Percentiles rank a stretch among this genome's conserved stretches.
phyloP scores from a whole-genome alignment of 306 rosid species.

The Vachellia pachyceras region DNA sequence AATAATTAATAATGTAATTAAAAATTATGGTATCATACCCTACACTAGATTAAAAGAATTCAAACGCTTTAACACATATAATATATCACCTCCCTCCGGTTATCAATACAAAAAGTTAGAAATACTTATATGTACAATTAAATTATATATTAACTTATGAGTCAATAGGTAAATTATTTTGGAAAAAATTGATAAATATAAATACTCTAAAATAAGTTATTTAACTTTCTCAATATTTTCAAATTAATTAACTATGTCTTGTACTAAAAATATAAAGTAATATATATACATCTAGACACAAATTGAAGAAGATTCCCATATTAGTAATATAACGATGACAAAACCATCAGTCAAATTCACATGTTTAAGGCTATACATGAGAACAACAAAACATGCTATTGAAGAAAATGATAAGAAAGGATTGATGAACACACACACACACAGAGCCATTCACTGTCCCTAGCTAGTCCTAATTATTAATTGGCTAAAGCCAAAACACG shows the following conservation, averaged over 20 bases:
- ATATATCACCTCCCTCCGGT: too few relatives aligned
- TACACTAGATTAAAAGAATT: background rate
- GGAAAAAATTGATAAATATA: too few relatives aligned
- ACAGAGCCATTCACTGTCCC: slow-evolving; percentile 10
- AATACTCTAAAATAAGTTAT: too few relatives aligned
- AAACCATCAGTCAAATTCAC: slow-evolving; percentile 20
- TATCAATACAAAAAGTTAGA: too few relatives aligned
- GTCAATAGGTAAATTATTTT: too few relatives aligned
- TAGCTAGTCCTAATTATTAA: too few relatives aligned
- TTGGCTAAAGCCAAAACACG: slow-evolving; percentile 7
- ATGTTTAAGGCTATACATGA: slow-evolving; percentile 2
- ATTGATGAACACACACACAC: background rate
- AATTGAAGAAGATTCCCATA: slow-evolving; percentile 26
- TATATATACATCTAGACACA: background rate
- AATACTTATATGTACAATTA: too few relatives aligned
- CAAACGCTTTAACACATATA: background rate
- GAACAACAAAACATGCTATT: background rate
- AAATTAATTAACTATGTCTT: too few relatives aligned
- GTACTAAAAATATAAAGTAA: too few relatives aligned
- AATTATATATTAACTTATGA: too few relatives aligned
- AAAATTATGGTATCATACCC: background rate
- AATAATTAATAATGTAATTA: background rate
- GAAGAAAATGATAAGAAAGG: slow-evolving; percentile 9
- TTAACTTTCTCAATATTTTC: too few relatives aligned
- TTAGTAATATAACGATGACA: slow-evolving; percentile 1